These are phyloP conservation scores for Coniochaeta sp. DNA, from an alignment of 2,329 filamentous ascomycete genomes.

Conservation along the genomic window DNA sequence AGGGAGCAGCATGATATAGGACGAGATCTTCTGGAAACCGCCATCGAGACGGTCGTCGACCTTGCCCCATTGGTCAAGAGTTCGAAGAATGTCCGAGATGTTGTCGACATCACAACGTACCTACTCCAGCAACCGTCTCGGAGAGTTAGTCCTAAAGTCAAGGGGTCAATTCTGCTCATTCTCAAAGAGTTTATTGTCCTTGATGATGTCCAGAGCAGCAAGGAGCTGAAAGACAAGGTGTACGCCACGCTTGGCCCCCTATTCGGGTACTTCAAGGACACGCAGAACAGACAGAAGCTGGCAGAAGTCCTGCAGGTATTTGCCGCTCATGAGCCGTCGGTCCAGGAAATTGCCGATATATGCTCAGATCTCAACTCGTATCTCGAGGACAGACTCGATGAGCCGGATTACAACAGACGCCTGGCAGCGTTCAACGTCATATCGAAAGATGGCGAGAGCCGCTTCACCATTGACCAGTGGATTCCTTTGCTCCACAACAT, in stretches of 20 bases:
- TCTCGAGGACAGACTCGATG: slow-evolving; percentile 63
- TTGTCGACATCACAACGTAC: slow-evolving; percentile 74
- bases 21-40: slow-evolving; percentile 70
- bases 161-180: slow-evolving; percentile 71
- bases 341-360: slow-evolving; percentile 58
- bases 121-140: slow-evolving; percentile 79
- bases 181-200: slow-evolving; percentile 72
- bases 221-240: slow-evolving; percentile 53
- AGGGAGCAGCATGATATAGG: slow-evolving; percentile 47
- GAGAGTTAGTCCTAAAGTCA: slow-evolving; percentile 74
- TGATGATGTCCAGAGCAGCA: slow-evolving; percentile 47
- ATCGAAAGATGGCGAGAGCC: slow-evolving; percentile 50
- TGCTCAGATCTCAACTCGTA: slow-evolving; percentile 79
- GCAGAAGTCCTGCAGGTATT: slow-evolving; percentile 67
- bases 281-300: slow-evolving; percentile 64
- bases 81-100: slow-evolving; percentile 61
- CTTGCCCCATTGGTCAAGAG: slow-evolving; percentile 64
- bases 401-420: slow-evolving; percentile 81
- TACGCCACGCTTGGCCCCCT: slow-evolving; percentile 71
- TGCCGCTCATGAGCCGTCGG: slow-evolving; percentile 51
- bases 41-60: slow-evolving; percentile 71
- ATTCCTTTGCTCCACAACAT: slow-evolving; percentile 82
- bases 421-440: slow-evolving; percentile 69
- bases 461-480: slow-evolving; percentile 70
- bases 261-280: slow-evolving; percentile 86